Conservation (phyloP, 306 rosid species). For the Dalbergia oliveri region DNA sequence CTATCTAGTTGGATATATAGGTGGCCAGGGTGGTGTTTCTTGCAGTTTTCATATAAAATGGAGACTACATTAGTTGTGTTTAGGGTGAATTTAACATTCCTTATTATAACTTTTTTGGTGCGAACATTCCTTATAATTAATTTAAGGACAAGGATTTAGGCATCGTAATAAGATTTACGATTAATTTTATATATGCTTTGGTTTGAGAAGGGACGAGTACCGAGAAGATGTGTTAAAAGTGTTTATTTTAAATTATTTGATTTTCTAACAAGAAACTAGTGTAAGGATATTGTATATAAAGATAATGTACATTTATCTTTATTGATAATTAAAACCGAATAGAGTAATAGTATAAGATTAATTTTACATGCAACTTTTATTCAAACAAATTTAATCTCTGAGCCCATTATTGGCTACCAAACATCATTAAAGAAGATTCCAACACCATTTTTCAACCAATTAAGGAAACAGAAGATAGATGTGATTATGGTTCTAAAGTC, state of each 20-base stretch:
- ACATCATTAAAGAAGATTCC: constrained; percentile 12
- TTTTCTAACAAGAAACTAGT: too few species aligned
- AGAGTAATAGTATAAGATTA: not conserved
- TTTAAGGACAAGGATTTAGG: not conserved
- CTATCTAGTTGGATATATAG: not conserved
- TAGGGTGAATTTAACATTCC: not conserved
- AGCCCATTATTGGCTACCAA: not conserved
- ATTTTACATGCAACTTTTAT: not conserved
- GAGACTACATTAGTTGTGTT: not conserved
- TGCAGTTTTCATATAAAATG: constrained; percentile 9
- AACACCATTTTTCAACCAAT: constrained; percentile 17
- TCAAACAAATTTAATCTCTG: not conserved
- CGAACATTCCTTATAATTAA: not conserved
- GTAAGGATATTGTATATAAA: too few species aligned
- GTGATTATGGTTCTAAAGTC: constrained; percentile 24
- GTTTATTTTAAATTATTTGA: too few species aligned
- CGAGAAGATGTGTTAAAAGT: not conserved
- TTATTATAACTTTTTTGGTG: too few species aligned
- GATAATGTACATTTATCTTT: too few species aligned
- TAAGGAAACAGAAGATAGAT: not conserved
- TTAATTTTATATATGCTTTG: not conserved
- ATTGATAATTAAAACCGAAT: too few species aligned
- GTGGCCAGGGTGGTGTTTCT: not conserved
- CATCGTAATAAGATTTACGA: not conserved
- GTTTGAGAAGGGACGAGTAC: not conserved